These are phyloP conservation scores for Monosporozyma solicola DNA, from an alignment of 805 yeast species.

Conservation along the genomic window DNA sequence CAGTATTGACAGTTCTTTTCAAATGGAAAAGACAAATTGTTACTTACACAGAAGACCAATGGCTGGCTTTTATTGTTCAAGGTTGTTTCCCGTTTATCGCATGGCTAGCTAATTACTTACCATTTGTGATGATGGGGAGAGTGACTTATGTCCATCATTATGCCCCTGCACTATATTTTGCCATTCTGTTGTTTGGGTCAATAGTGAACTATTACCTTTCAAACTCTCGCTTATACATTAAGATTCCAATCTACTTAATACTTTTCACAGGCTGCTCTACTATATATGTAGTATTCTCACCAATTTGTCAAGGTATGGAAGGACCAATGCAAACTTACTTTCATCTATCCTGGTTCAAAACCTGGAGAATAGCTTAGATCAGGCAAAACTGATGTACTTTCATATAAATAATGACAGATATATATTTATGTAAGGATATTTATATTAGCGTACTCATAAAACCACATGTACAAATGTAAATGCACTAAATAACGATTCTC, in stretches of 20 bases:
- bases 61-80: slow-evolving; percentile 43
- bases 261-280: slow-evolving; percentile 44
- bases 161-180: slow-evolving; percentile 91
- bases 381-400: not conserved
- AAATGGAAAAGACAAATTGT: slow-evolving; percentile 64
- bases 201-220: slow-evolving; percentile 22
- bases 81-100: slow-evolving; percentile 83
- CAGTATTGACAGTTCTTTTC: slow-evolving; percentile 33
- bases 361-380: slow-evolving; percentile 43
- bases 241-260: slow-evolving; percentile 32
- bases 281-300: slow-evolving; percentile 51
- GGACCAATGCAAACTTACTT: slow-evolving; percentile 41
- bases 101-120: slow-evolving; percentile 82
- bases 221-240: slow-evolving; percentile 18
- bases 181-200: slow-evolving; percentile 55
- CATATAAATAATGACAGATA: not conserved
- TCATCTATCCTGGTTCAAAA: slow-evolving; percentile 43
- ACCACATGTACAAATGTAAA: not conserved
- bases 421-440: not conserved
- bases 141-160: slow-evolving; percentile 96
- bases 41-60: slow-evolving; percentile 34
- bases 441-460: not conserved
- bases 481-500: not conserved
- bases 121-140: slow-evolving; percentile 90
- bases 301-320: slow-evolving; percentile 74